Percentiles rank a stretch among this genome's conserved stretches.
These are phyloP conservation scores for Sphagnum magellanicum DNA, from an alignment of 228 moss, liverwort and hornwort species.

Conservation along the genomic window DNA sequence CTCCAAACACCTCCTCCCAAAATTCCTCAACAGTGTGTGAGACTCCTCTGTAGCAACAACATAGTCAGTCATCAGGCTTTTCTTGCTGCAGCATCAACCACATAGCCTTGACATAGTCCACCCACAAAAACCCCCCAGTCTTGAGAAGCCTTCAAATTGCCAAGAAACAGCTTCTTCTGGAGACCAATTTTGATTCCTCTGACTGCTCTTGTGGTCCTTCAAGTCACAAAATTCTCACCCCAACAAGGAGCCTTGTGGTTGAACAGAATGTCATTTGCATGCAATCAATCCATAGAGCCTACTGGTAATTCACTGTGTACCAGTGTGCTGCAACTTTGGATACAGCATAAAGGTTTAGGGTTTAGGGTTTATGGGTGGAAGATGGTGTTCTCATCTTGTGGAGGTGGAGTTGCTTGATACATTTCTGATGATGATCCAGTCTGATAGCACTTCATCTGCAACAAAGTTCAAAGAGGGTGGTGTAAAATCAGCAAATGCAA, in stretches of 20 bases:
- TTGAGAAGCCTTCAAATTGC: conserved; percentile 78
- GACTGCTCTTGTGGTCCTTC: conserved; percentile 82
- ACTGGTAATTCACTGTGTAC: conserved; percentile 88
- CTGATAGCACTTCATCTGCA: conserved; percentile 69
- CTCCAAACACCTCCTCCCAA: conserved; percentile 64
- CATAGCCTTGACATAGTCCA: conserved; percentile 91
- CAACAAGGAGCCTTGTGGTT: conserved; percentile 89
- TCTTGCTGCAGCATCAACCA: conserved; percentile 97
- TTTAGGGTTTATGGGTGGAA: conserved; percentile 46
- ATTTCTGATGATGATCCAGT: conserved; percentile 85
- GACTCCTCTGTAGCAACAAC: conserved; percentile 91
- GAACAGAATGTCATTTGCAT: conserved; percentile 87
- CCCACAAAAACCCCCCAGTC: conserved; percentile 88
- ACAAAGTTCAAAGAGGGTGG: too few species aligned
- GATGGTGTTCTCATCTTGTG: conserved; percentile 75
- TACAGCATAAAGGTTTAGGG: conserved; percentile 81
- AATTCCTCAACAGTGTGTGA: conserved; percentile 82
- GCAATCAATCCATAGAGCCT: conserved; percentile 85
- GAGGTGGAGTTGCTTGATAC: conserved; percentile 91
- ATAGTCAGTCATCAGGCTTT: conserved; percentile 58
- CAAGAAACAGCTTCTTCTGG: conserved; percentile 82
- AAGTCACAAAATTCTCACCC: conserved; percentile 88
- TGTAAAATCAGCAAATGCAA: too few species aligned
- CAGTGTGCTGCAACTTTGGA: conserved; percentile 89
- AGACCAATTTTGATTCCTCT: conserved; percentile 83